Conservation (phyloP, 2,329 filamentous ascomycete genomes). For the Venturia nashicola region DNA sequence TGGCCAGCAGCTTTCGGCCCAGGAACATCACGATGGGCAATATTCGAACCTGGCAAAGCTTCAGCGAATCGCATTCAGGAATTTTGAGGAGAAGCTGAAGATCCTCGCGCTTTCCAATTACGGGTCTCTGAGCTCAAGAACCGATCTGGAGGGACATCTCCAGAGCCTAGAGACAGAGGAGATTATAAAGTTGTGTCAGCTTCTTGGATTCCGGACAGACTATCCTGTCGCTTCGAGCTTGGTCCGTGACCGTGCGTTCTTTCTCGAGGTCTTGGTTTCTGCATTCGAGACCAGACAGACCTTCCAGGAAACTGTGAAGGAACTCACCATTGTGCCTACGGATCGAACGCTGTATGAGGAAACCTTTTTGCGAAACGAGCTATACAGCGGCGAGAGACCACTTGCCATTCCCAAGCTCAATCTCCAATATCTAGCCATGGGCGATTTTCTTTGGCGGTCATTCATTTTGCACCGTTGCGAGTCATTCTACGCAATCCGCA, state of each 20-base stretch:
- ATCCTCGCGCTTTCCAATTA: slow-evolving; percentile 88
- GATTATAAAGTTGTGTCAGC: slow-evolving; percentile 52
- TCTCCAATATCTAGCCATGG: slow-evolving; percentile 85
- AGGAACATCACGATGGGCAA: slow-evolving; percentile 68
- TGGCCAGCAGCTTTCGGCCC: slow-evolving; percentile 58
- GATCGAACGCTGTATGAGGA: slow-evolving; percentile 71
- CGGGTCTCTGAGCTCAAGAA: slow-evolving; percentile 68
- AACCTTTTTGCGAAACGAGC: slow-evolving; percentile 66
- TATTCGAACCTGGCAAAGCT: slow-evolving; percentile 65
- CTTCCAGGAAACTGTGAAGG: slow-evolving; percentile 67
- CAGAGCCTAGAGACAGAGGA: slow-evolving; percentile 63
- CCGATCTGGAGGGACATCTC: slow-evolving; percentile 67
- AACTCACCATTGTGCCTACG: slow-evolving; percentile 69
- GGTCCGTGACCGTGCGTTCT: slow-evolving; percentile 48
- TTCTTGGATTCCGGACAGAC: slow-evolving; percentile 66
- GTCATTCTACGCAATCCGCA: slow-evolving; percentile 85
- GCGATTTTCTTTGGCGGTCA: slow-evolving; percentile 94
- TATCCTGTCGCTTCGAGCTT: slow-evolving; percentile 65
- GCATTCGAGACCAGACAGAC: slow-evolving; percentile 65
- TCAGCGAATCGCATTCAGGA: slow-evolving; percentile 64
- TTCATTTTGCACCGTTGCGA: slow-evolving; percentile 82
- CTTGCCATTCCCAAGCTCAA: slow-evolving; percentile 90
- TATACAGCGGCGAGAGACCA: slow-evolving; percentile 75
- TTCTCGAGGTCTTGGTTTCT: slow-evolving; percentile 60
- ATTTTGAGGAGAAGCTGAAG: slow-evolving; percentile 84